Conservation (phyloP, 169 alveolate species). For the Plasmodium sp. region DNA sequence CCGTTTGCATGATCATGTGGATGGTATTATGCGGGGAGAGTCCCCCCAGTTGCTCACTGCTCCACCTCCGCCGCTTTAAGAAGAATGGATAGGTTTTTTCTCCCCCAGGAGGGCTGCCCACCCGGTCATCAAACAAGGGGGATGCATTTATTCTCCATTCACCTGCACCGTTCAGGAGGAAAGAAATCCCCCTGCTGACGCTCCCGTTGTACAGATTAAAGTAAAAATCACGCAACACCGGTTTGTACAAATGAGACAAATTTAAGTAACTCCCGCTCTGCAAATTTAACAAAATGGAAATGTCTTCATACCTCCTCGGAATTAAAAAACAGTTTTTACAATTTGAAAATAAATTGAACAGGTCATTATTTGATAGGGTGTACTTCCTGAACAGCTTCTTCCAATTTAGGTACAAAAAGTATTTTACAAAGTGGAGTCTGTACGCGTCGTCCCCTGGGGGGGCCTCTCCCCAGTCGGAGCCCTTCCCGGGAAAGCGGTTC, state of each 20-base stretch:
- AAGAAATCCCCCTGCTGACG: not conserved
- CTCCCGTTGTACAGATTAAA: slow-evolving; percentile 27
- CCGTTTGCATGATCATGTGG: not conserved
- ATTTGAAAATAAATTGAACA: slow-evolving; percentile 36
- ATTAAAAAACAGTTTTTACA: slow-evolving; percentile 46
- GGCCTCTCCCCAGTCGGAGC: not conserved
- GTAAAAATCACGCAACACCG: slow-evolving; percentile 32
- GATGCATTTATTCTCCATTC: not conserved
- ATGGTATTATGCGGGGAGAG: not conserved
- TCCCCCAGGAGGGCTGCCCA: not conserved
- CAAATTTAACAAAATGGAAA: slow-evolving; percentile 27
- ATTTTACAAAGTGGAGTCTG: slow-evolving; percentile 60
- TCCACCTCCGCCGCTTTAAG: not conserved
- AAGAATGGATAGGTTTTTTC: not conserved
- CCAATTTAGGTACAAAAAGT: slow-evolving; percentile 57
- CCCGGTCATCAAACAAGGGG: not conserved
- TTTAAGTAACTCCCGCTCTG: slow-evolving; percentile 27
- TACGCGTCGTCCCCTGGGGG: slow-evolving; percentile 18
- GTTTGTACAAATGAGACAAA: slow-evolving; percentile 12
- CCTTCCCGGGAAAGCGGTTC: not conserved
- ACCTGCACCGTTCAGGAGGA: not conserved
- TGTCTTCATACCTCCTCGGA: slow-evolving; percentile 67
- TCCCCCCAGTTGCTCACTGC: not conserved
- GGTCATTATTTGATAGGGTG: slow-evolving; percentile 50
- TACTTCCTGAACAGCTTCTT: slow-evolving; percentile 30